A percentile compares a stretch with the other conserved stretches of the same genome.
phyloP scores from a whole-genome alignment of 2,329 filamentous ascomycete species.

The Diaporthe caulivora region DNA sequence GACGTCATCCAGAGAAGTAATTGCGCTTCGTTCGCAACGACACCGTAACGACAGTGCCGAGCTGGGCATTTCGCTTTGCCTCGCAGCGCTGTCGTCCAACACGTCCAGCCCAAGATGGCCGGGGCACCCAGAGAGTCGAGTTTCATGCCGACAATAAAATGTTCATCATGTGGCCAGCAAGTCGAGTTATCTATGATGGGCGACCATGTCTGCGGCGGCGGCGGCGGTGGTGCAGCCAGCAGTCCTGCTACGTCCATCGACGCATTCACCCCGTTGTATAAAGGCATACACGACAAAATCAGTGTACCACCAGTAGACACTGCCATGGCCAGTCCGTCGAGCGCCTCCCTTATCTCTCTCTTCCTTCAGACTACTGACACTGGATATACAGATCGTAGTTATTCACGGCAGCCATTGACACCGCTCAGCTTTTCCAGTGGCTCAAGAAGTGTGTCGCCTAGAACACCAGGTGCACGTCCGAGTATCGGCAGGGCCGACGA shows the following conservation, averaged over 20 bases:
- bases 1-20: not conserved
- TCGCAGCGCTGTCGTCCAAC: conserved; percentile 42
- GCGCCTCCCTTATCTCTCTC: conserved; percentile 27
- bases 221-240: conserved; percentile 42
- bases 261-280: conserved; percentile 53
- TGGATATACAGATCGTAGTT: conserved; percentile 62
- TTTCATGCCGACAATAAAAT: conserved; percentile 88
- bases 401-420: conserved; percentile 69
- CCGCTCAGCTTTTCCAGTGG: conserved; percentile 72
- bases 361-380: conserved; percentile 48
- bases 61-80: not conserved
- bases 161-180: conserved; percentile 81
- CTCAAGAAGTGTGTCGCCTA: conserved; percentile 73
- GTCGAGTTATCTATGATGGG: conserved; percentile 90
- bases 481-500: conserved; percentile 58
- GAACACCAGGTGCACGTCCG: conserved; percentile 62
- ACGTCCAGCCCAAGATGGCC: conserved; percentile 55
- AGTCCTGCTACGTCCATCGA: conserved; percentile 47
- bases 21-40: conserved; percentile 28
- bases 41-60: not conserved
- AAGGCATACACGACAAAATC: conserved; percentile 54
- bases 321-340: conserved; percentile 62
- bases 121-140: conserved; percentile 69
- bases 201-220: conserved; percentile 78
- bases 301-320: conserved; percentile 64